A percentile compares a stretch with the other conserved stretches of the same genome.
These are phyloP conservation scores for Penicillium sp. DNA, from an alignment of 2,329 filamentous ascomycete genomes.

Conservation along the genomic window DNA sequence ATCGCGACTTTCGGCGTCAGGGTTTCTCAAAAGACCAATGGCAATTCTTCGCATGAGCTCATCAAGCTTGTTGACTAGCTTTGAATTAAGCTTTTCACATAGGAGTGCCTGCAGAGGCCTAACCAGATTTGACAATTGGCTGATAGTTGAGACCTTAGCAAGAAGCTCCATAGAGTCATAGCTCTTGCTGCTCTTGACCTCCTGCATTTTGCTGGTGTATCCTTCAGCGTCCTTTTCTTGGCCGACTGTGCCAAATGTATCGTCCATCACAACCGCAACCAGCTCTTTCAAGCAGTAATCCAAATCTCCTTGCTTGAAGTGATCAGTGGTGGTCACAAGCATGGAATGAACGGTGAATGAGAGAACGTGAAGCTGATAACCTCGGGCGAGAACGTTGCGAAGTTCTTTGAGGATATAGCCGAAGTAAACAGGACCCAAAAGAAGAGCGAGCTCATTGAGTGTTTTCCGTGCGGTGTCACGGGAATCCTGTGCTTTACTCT, in stretches of 20 bases:
- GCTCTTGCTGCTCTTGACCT: conserved; percentile 97
- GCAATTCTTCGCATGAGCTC: conserved; percentile 80
- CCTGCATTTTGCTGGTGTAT: conserved; percentile 92
- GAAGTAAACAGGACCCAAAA: conserved; percentile 79
- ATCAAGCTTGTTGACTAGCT: conserved; percentile 84
- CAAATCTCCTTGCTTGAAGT: conserved; percentile 75
- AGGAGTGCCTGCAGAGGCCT: conserved; percentile 75
- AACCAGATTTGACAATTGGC: conserved; percentile 70
- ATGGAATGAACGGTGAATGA: conserved; percentile 95
- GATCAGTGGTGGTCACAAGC: conserved; percentile 69
- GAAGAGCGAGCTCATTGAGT: conserved; percentile 73
- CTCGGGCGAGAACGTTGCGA: conserved; percentile 73
- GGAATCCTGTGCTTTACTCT: conserved; percentile 83
- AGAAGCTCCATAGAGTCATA: conserved; percentile 96
- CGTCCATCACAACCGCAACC: conserved; percentile 87
- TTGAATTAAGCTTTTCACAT: conserved; percentile 77
- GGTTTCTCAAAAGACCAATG: conserved; percentile 77
- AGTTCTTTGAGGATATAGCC: conserved; percentile 93
- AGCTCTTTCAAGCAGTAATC: conserved; percentile 82
- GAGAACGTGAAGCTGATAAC: conserved; percentile 91
- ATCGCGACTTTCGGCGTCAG: conserved; percentile 72
- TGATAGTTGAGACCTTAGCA: conserved; percentile 75
- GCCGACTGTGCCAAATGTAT: conserved; percentile 87
- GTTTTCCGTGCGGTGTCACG: conserved; percentile 89
- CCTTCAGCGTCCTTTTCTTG: conserved; percentile 97